A percentile compares a stretch with the other conserved stretches of the same genome.
Conservation (phyloP, 2,329 filamentous ascomycete genomes). For the Stachybotrys elegans region DNA sequence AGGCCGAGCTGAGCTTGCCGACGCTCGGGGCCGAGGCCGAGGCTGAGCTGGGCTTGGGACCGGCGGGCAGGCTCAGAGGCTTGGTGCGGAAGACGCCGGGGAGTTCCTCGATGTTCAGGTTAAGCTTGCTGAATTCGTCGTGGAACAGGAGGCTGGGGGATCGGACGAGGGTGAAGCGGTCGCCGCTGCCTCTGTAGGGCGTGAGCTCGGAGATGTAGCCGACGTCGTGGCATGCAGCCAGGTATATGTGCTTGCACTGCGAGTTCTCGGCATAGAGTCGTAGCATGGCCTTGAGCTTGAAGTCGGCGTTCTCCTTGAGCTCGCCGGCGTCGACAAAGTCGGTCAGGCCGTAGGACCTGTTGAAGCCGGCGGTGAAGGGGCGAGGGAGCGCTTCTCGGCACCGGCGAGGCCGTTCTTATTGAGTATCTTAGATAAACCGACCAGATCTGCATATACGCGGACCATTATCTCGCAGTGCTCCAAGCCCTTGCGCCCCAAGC, state of each 20-base stretch:
- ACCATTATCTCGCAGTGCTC: constrained; percentile 49
- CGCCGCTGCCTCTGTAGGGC: constrained; percentile 41
- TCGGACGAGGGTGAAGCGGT: constrained; percentile 51
- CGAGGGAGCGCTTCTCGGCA: constrained; percentile 49
- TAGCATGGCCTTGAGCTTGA: constrained; percentile 49
- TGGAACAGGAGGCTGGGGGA: constrained; percentile 41
- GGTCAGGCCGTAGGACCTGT: constrained; percentile 49
- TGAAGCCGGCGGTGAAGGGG: constrained; percentile 53
- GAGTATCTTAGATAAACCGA: constrained; percentile 44
- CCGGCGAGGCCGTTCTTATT: constrained; percentile 40
- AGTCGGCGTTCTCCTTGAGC: constrained; percentile 54
- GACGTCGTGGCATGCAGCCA: constrained; percentile 56
- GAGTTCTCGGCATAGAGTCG: constrained; percentile 50
- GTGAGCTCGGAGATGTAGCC: constrained; percentile 48
- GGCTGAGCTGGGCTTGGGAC: background rate
- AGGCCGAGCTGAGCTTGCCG: background rate
- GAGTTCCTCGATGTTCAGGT: constrained; percentile 45
- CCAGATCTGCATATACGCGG: constrained; percentile 52
- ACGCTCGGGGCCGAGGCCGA: background rate
- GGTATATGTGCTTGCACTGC: constrained; percentile 60
- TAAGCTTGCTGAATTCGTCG: constrained; percentile 46
- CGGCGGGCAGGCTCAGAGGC: constrained; percentile 18
- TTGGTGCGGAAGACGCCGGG: constrained; percentile 45
- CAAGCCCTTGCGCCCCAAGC: constrained; percentile 40
- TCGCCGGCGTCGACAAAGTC: constrained; percentile 59